Evolutionary conservation across 768 basidiomycete species (phyloP), one percentile per base, ranked within the genome.

Genomic region (Paxillus rubicundulus): DNA sequence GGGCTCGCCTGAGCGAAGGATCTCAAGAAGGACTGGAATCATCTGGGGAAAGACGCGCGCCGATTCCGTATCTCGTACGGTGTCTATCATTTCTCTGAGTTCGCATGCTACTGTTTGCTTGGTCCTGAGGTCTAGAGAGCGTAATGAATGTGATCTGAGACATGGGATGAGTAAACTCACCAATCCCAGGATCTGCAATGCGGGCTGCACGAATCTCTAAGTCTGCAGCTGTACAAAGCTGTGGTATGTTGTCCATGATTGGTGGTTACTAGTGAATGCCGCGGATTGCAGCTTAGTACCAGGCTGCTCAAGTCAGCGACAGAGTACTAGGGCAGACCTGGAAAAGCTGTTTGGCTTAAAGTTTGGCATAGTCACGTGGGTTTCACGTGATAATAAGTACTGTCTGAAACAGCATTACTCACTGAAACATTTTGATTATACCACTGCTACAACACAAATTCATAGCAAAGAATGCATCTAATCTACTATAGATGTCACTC

Each of bases 81-180:
- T 84, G 61, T 93, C 91, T 58, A 93, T 77, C 74, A 85, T 81
- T 66, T 92, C 89, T 51, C 89, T 80, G 53, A 93, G 82, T 66
- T 92, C 90, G 52, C 77, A 80, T 53, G 87, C 87, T n/a, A 84
- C 80, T 3, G 73, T 72, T 67, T 82, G 79, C 69, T 88, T 89
- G 3, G 81, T 81, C 53, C 82, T 81, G 58, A 89, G 77, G 70
- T 89, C 89, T 91, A 59, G 38, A 34, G 46, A 21, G 47, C 39
- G 30, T 44, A 10, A 30, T 30, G 28, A 50, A 49, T 34, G 47
- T 51, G 43, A 44, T 14, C 1, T 27, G 6, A 40, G 16, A 18
- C 6, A 47, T 9, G 39, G n/a, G 6, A 8, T 42, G 48, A 46
- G 36, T 24, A 20, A 9, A 61, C 76, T 44, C 52, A 85, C 87